Base-by-base conservation (phyloP, 495 filamentous ascomycete genomes). In the Aspergillus heteromorphus region DNA sequence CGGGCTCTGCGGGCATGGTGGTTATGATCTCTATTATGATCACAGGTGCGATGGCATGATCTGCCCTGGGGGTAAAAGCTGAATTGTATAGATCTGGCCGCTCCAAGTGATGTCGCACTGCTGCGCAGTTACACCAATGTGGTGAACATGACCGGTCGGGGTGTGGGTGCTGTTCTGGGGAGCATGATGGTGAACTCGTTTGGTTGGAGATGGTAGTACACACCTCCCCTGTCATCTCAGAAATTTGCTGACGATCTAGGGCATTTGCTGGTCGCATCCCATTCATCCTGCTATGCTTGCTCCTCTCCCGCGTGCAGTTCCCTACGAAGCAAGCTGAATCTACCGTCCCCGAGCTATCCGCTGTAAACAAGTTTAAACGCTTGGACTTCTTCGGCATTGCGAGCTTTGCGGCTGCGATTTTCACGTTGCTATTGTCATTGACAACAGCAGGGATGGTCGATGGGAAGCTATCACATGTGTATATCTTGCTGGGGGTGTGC, bases 141-240 rank as follows among this genome's bases (percentile, higher is more conserved):
- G 4, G 21, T 43, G 31, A 50, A 50, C 34, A 31, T 56, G 34
- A 50, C 31, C 6, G 38, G 53, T 5, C 45, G 38, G 5, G 25
- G 40, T n/a, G 10, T 55, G 0, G 52, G 52, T 16, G 52, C 52
- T 4, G 41, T 41, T 3, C 25, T 54, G 17, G 52, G 52, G 16
- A 47, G 53, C 29, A 7, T 49, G 16, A 14, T 55, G 14, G 31
- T 34, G 8, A 27, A 45, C 7, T 42, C 31, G 9, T 25, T 49
- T 3, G 45, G 53, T 0, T 49, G 53, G 53, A 49, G 53, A 54
- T 55, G 53, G 45, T 55, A 19, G n/a, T n/a, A 40, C 17, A 20
- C 18, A 16, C 31, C 38, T n/a, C 19, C 19, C 27, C 23, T 9
- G 6, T 2, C 1, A 55, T 31, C 19, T 23, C 40, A 6, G 2